phyloP scores from a whole-genome alignment of 2,329 filamentous ascomycete species.

The Cytospora leucostoma region DNA sequence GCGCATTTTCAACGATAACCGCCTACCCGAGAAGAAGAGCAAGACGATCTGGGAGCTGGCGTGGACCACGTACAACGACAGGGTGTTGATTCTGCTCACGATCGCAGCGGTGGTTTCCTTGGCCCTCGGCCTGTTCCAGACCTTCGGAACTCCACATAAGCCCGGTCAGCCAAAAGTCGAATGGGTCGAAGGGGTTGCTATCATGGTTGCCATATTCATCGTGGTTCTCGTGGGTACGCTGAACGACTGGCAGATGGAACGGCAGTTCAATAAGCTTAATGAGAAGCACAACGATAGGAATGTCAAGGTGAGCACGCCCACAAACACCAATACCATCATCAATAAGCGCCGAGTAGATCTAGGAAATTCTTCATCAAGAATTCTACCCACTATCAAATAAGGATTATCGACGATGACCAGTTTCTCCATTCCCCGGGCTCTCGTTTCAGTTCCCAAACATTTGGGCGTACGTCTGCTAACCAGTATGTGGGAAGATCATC shows the following conservation, averaged over 20 bases:
- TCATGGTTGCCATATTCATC: conserved; percentile 65
- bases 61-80: conserved; percentile 70
- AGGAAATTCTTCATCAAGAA: too few species aligned
- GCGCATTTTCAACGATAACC: conserved; percentile 60
- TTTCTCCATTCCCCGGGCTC: too few species aligned
- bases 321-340: neutral
- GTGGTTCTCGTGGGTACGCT: conserved; percentile 63
- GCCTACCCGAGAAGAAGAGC: conserved; percentile 63
- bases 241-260: conserved; percentile 70
- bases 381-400: too few species aligned
- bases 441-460: too few species aligned
- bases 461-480: neutral
- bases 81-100: conserved; percentile 66
- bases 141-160: conserved; percentile 52
- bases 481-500: conserved; percentile 52
- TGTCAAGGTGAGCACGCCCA: conserved; percentile 40
- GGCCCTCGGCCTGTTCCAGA: conserved; percentile 67
- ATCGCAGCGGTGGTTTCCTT: conserved; percentile 67
- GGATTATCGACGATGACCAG: too few species aligned
- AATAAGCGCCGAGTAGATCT: too few species aligned
- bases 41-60: conserved; percentile 62
- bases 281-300: conserved; percentile 63
- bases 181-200: conserved; percentile 69
- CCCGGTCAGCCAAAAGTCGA: conserved; percentile 52
- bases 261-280: conserved; percentile 65